These are phyloP conservation scores for Rhododendron kiyosumense DNA, from an alignment of 148 eudicot species.

Conservation along the genomic window DNA sequence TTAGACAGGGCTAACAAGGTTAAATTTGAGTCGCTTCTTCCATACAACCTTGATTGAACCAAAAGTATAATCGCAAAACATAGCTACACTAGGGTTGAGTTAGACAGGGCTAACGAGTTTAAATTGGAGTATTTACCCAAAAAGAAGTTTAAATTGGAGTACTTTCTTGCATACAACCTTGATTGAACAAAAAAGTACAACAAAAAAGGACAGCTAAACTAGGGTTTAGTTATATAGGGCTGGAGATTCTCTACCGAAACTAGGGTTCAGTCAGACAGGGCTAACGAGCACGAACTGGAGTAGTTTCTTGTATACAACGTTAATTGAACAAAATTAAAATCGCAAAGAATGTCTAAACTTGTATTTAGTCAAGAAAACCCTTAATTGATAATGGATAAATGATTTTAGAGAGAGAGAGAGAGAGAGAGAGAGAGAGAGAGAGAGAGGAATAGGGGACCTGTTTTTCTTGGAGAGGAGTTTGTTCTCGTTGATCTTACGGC, in stretches of 20 bases:
- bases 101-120: background rate
- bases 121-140: background rate
- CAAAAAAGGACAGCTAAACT: background rate
- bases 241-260: background rate
- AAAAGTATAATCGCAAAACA: no score
- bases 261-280: background rate
- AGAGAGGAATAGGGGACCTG: constrained; percentile 32
- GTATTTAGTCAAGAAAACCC: background rate
- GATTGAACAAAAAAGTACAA: background rate
- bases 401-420: background rate
- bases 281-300: background rate
- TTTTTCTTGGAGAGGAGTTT: constrained; percentile 87
- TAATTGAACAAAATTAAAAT: background rate
- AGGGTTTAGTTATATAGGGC: background rate
- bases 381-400: background rate
- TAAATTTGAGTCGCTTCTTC: no score
- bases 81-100: background rate
- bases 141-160: background rate
- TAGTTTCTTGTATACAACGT: background rate
- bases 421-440: background rate
- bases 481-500: constrained; percentile 94
- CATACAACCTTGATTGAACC: no score
- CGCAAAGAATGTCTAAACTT: background rate
- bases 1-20: no score
- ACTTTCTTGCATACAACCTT: background rate